Evolutionary conservation across 176 grass and related monocot genomes (phyloP), one percentile per base, ranked within the genome.

Genomic region (Aegilops speltoides): DNA sequence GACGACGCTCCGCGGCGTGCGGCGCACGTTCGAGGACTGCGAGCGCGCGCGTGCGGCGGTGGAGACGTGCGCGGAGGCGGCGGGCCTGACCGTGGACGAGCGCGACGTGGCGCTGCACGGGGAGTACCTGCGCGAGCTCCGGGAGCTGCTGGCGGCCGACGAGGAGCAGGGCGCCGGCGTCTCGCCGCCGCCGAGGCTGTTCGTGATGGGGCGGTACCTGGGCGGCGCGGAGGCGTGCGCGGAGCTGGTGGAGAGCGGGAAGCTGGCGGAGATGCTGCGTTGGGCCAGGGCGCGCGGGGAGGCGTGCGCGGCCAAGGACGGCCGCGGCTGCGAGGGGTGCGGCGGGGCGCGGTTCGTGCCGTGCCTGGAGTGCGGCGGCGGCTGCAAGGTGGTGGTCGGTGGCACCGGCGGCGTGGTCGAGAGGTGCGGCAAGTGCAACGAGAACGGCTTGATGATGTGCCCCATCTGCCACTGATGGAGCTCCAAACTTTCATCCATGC

Each of bases 11-110:
- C 86, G 85, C 78, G 93, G 96, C 34, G 88, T 98, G 63, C 92
- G 96, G 0, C 93, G 92, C n/a, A 98, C 96, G 67, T 98, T 98
- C 84, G 92, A 96, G 69, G 96, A 98, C 76, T 98, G 96, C 87
- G 96, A 98, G 88, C 81, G 84, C 79, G 84, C 87, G 65, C 80
- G 96, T 9, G 84, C 90, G 76, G 60, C 66, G 7, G 82, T 98
- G 64, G 90, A 94, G 86, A 85, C 84, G 13, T 92, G 94, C 68
- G 92, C 93, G 2, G 84, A 79, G 37, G 88, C 89, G 78, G 84
- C 77, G 4, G 87, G 89, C 17, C 78, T 78, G 8, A 54, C 73
- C 68, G 72, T 92, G 26, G 88, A 94, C 69, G 96, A 96, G 86
- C 91, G 93, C 22, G 96, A 98, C 70, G 96, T 96, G 64, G 92